Percentiles rank a stretch among this genome's conserved stretches.
phyloP scores from a whole-genome alignment of 768 basidiomycete genomes.

The Tricholoma matsutake region DNA sequence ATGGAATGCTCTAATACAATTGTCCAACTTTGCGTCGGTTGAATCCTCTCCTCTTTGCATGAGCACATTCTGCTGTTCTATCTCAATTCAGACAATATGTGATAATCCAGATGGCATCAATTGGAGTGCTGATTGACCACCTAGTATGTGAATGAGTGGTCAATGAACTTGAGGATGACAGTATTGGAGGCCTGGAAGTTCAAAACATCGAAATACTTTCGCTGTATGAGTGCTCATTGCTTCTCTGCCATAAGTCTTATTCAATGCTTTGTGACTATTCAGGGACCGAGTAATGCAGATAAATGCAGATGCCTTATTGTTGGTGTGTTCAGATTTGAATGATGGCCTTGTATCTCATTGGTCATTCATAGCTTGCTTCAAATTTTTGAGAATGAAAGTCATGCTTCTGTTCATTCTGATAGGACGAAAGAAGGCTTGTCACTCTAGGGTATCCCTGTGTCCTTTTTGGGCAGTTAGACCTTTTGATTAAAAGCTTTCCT shows the following conservation, averaged over 20 bases:
- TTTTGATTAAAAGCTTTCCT: constrained; percentile 3
- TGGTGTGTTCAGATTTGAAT: constrained; percentile 16
- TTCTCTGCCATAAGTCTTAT: neutral
- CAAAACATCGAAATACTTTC: constrained; percentile 71
- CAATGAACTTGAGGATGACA: constrained; percentile 63
- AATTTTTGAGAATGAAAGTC: constrained; percentile 83
- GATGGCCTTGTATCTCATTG: neutral
- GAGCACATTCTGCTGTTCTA: constrained; percentile 25
- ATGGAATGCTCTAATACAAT: constrained; percentile 78
- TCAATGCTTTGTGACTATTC: constrained; percentile 5
- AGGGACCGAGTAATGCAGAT: constrained; percentile 89
- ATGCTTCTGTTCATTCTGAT: constrained; percentile 81
- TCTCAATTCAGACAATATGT: neutral
- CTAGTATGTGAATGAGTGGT: constrained; percentile 63
- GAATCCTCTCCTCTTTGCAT: constrained; percentile 79
- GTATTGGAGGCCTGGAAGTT: constrained; percentile 59
- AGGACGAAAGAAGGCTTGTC: constrained; percentile 89
- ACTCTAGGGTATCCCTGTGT: constrained; percentile 61
- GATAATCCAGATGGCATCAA: constrained; percentile 75
- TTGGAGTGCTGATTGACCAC: constrained; percentile 80
- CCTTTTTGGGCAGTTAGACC: neutral
- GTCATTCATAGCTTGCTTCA: constrained; percentile 69
- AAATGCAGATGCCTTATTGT: constrained; percentile 86
- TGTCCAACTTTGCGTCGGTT: constrained; percentile 76
- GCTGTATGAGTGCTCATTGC: constrained; percentile 43